Evolutionary conservation across 1,284 basidiomycete genomes (phyloP).

Genomic region (Tilletia setariae): DNA sequence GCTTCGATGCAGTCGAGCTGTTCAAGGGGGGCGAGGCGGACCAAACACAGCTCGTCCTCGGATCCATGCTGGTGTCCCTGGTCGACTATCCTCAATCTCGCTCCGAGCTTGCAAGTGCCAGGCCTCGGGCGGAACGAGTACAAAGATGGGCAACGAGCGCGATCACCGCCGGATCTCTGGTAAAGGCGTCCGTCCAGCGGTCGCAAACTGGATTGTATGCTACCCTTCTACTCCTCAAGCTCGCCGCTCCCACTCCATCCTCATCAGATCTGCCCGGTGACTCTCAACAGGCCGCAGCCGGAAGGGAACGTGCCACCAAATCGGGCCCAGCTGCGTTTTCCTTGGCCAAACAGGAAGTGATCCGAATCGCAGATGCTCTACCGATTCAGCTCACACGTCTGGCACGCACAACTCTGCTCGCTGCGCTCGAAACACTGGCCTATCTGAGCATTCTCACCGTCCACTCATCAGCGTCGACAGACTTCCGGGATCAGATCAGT

Average conservation of each 20-base stretch:
- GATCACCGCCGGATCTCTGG: background rate
- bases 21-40: background rate
- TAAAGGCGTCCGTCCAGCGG: too few relatives aligned
- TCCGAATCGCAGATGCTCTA: background rate
- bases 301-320: background rate
- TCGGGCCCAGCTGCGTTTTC: background rate
- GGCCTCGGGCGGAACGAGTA: background rate
- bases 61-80: background rate
- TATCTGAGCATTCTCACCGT: slow-evolving; percentile 34
- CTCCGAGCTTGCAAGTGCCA: background rate
- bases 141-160: background rate
- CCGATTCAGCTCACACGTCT: background rate
- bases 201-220: background rate
- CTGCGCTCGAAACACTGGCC: slow-evolving; percentile 38
- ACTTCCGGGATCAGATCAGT: background rate
- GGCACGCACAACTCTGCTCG: slow-evolving; percentile 20
- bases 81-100: slow-evolving; percentile 3
- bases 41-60: background rate
- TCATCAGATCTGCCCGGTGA: background rate
- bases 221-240: background rate
- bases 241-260: background rate
- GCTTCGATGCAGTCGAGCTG: background rate
- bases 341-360: background rate
- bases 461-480: slow-evolving; percentile 9
- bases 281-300: background rate